Conservation (phyloP, 2,329 filamentous ascomycete species). For the Sporothrix brunneoviolacea region DNA sequence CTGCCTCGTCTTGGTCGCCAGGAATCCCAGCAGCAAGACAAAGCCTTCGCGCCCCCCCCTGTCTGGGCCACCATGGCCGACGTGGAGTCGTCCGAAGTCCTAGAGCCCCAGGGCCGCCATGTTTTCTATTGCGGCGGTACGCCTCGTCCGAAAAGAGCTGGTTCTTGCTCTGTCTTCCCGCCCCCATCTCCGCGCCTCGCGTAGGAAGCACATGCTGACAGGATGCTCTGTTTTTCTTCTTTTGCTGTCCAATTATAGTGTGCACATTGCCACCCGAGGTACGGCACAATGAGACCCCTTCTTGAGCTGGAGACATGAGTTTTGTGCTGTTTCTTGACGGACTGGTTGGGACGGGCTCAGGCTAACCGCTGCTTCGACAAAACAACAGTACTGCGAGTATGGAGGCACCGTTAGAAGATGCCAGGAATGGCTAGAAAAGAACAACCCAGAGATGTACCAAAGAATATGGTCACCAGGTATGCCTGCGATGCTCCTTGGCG, state of each 20-base stretch:
- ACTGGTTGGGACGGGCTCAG: too few relatives aligned
- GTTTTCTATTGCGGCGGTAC: constrained; percentile 55
- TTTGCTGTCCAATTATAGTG: constrained; percentile 37
- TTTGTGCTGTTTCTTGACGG: too few relatives aligned
- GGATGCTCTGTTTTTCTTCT: neutral
- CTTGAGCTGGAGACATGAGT: too few relatives aligned
- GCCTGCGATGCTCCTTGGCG: neutral
- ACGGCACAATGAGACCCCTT: constrained; percentile 20
- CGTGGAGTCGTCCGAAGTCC: constrained; percentile 39
- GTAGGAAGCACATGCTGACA: neutral
- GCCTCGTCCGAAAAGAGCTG: constrained; percentile 18
- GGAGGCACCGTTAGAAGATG: constrained; percentile 95
- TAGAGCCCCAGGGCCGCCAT: constrained; percentile 44
- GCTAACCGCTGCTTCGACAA: neutral
- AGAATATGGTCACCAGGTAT: constrained; percentile 79
- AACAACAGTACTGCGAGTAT: constrained; percentile 88
- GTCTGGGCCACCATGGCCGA: constrained; percentile 42
- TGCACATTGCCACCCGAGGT: constrained; percentile 62
- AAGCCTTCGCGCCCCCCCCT: neutral
- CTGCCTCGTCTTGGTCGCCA: too few relatives aligned
- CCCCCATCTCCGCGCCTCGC: neutral
- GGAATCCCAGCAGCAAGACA: too few relatives aligned
- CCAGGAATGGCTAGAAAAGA: constrained; percentile 84
- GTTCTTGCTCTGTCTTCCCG: neutral
- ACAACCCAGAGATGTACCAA: constrained; percentile 66